These are phyloP conservation scores for Diversispora eburnea DNA, from an alignment of 192 early-diverging fungal species.

Conservation along the genomic window DNA sequence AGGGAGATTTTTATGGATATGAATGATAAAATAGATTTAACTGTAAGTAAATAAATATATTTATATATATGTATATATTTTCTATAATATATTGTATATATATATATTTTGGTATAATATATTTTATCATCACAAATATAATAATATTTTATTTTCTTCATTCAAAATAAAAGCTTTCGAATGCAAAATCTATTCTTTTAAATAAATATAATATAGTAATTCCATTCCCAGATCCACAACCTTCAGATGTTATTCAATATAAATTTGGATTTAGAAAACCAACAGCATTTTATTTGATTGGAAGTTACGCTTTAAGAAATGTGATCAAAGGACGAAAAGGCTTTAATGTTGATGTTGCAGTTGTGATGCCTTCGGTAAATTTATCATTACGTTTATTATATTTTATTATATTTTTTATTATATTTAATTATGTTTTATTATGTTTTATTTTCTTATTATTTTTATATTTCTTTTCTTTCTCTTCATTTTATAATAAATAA, in stretches of 20 bases:
- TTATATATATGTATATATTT: neutral
- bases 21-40: slow-evolving; percentile 46
- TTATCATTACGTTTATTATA: too few relatives aligned
- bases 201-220: slow-evolving; percentile 59
- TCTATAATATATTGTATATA: neutral
- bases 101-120: neutral
- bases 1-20: slow-evolving; percentile 67
- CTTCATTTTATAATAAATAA: neutral
- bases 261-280: slow-evolving; percentile 79
- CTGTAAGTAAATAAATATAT: slow-evolving; percentile 36
- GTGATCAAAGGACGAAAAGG: slow-evolving; percentile 52
- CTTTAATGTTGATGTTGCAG: slow-evolving; percentile 84
- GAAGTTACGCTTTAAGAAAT: slow-evolving; percentile 83
- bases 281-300: slow-evolving; percentile 72
- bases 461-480: neutral
- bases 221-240: slow-evolving; percentile 76
- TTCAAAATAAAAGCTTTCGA: slow-evolving; percentile 35
- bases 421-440: neutral
- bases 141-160: neutral
- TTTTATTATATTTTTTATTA: too few relatives aligned
- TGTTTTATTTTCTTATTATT: neutral
- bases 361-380: slow-evolving; percentile 78
- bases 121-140: too few relatives aligned
- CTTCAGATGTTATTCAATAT: slow-evolving; percentile 66
- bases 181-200: slow-evolving; percentile 43